phyloP scores from a whole-genome alignment of 768 basidiomycete species.

The Imleria badia region DNA sequence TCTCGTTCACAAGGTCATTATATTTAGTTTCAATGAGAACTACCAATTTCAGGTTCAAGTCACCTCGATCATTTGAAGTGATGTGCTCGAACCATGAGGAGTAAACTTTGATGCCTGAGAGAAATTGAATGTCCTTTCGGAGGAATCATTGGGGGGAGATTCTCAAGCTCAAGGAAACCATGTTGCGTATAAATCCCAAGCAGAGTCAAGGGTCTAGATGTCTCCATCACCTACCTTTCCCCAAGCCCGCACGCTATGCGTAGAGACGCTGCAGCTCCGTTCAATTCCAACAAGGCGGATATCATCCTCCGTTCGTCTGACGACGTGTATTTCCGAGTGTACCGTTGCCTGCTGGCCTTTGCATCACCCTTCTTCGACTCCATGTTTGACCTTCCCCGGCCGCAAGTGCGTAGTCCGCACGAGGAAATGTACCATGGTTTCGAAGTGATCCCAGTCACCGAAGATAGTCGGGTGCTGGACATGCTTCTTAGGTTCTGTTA shows the following conservation, averaged over 20 bases:
- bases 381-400: conserved; percentile 34
- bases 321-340: conserved; percentile 22
- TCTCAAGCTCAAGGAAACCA: conserved; percentile 1
- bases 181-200: conserved; percentile 11
- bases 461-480: conserved; percentile 28
- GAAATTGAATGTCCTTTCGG: neutral
- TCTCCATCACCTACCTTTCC: neutral
- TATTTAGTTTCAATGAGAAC: conserved; percentile 7
- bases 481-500: conserved; percentile 37
- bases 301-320: conserved; percentile 55
- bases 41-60: neutral
- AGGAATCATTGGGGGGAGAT: neutral
- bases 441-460: conserved; percentile 31
- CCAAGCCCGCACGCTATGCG: conserved; percentile 13
- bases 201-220: neutral
- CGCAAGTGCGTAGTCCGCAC: conserved; percentile 1
- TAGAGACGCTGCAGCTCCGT: conserved; percentile 36
- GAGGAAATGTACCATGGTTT: conserved; percentile 17
- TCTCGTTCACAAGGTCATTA: neutral
- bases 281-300: conserved; percentile 48
- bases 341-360: conserved; percentile 27
- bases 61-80: neutral
- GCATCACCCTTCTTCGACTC: conserved; percentile 32
- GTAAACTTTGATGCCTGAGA: conserved; percentile 11
- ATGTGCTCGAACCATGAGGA: neutral